Conservation (phyloP, 257 asterid species). For the Nemophila menziesii region DNA sequence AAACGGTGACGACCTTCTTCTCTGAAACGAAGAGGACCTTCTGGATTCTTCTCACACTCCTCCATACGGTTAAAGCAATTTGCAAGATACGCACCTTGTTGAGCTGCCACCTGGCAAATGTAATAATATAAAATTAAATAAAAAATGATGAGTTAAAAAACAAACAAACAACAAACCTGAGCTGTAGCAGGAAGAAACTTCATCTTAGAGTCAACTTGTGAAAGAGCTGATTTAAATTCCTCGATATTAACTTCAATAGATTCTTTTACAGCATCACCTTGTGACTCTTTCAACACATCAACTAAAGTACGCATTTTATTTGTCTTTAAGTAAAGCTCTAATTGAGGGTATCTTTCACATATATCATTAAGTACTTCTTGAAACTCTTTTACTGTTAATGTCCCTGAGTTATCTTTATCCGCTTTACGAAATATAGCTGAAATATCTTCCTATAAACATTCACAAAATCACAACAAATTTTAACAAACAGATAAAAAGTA, state of each 20-base stretch:
- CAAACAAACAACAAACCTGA: slow-evolving; percentile 36
- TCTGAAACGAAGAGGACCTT: slow-evolving; percentile 90
- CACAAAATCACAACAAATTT: slow-evolving; percentile 1
- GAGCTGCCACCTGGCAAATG: slow-evolving; percentile 83
- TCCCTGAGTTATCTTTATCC: slow-evolving; percentile 82
- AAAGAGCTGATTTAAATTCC: slow-evolving; percentile 74
- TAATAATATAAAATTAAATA: slow-evolving; percentile 13
- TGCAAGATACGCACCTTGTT: slow-evolving; percentile 91
- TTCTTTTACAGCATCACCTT: slow-evolving; percentile 44
- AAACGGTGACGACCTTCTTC: slow-evolving; percentile 96
- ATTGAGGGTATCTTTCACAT: slow-evolving; percentile 88
- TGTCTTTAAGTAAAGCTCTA: slow-evolving; percentile 57
- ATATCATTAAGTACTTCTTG: slow-evolving; percentile 74
- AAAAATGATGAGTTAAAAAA: not conserved
- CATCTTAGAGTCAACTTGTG: slow-evolving; percentile 82
- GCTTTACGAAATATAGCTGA: slow-evolving; percentile 76
- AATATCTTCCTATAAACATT: slow-evolving; percentile 59
- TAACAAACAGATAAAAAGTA: not conserved
- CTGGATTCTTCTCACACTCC: slow-evolving; percentile 66
- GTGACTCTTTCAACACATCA: slow-evolving; percentile 57
- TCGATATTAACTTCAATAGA: slow-evolving; percentile 70
- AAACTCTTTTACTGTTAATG: slow-evolving; percentile 79
- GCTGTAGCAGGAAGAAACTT: slow-evolving; percentile 99
- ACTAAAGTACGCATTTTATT: slow-evolving; percentile 45
- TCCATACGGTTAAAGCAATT: slow-evolving; percentile 93